Percentiles rank a stretch among this genome's conserved stretches.
These are phyloP conservation scores for Bremia lactucae DNA, from an alignment of 352 stramenopile species.

Conservation along the genomic window DNA sequence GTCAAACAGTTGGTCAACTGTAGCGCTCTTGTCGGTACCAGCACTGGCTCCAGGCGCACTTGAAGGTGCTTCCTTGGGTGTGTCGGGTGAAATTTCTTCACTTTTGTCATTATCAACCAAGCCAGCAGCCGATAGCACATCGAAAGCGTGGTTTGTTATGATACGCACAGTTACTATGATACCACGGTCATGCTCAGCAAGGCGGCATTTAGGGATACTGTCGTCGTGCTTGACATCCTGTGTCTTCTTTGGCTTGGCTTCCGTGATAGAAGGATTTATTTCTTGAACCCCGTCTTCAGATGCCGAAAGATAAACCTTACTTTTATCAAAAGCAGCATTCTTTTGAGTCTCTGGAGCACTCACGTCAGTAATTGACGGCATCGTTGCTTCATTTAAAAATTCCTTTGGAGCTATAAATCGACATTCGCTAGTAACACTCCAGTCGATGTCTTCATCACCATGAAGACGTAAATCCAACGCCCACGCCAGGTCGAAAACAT, in stretches of 20 bases:
- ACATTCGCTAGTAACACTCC: constrained; percentile 40
- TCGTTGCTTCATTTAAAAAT: too few species aligned
- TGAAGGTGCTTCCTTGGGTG: background rate
- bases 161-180: constrained; percentile 24
- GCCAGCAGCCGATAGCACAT: constrained; percentile 6
- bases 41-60: background rate
- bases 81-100: constrained; percentile 4
- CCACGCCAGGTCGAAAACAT: constrained; percentile 43
- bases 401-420: constrained; percentile 35
- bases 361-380: constrained; percentile 3
- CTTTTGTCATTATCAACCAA: constrained; percentile 5
- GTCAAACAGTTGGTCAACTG: constrained; percentile 10
- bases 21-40: background rate
- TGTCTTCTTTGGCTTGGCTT: constrained; percentile 2
- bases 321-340: background rate
- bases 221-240: constrained; percentile 9
- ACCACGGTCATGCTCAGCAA: constrained; percentile 22
- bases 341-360: constrained; percentile 8
- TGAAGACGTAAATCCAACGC: constrained; percentile 42
- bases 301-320: background rate
- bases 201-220: constrained; percentile 13
- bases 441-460: constrained; percentile 44
- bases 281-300: background rate
- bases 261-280: constrained; percentile 1
- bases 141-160: constrained; percentile 14